Conservation (phyloP, 1,284 basidiomycete genomes). For the Schizopora paradoxa region DNA sequence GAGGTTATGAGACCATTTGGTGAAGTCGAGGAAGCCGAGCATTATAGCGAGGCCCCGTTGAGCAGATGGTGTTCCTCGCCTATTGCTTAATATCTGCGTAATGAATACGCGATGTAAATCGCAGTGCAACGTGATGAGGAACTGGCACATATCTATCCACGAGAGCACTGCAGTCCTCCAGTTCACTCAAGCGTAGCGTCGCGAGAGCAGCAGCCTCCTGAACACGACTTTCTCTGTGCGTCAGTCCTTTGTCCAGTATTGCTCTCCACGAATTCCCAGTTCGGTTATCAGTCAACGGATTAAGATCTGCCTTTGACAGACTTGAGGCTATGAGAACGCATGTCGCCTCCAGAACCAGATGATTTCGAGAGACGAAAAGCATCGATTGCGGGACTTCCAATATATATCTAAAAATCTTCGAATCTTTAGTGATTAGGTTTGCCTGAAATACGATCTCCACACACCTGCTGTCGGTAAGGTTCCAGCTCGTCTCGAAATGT, state of each 20-base stretch:
- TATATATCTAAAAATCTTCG: conserved; percentile 56
- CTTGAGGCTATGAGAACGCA: conserved; percentile 70
- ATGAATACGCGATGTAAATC: conserved; percentile 17
- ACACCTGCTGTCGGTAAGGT: conserved; percentile 37
- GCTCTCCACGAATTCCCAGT: conserved; percentile 57
- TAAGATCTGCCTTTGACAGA: conserved; percentile 53
- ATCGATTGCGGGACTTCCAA: conserved; percentile 47
- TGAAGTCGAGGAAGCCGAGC: conserved; percentile 73
- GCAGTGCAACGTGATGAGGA: conserved; percentile 11
- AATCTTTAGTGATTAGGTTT: conserved; percentile 8
- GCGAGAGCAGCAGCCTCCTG: conserved; percentile 73
- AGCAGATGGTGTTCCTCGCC: conserved; percentile 44
- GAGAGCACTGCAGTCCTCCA: conserved; percentile 57
- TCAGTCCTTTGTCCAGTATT: conserved; percentile 69
- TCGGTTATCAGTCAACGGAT: conserved; percentile 31
- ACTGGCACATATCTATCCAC: conserved; percentile 62
- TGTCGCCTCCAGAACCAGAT: conserved; percentile 67
- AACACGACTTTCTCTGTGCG: conserved; percentile 57
- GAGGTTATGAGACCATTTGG: conserved; percentile 46
- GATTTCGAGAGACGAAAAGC: conserved; percentile 67
- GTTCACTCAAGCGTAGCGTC: conserved; percentile 58
- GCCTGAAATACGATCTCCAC: not conserved
- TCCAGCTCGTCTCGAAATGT: conserved; percentile 26
- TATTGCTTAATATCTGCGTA: conserved; percentile 68
- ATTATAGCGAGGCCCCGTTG: conserved; percentile 76